These are phyloP conservation scores for Thalassiosira gravida DNA, from an alignment of 352 stramenopile genomes.

Conservation along the genomic window DNA sequence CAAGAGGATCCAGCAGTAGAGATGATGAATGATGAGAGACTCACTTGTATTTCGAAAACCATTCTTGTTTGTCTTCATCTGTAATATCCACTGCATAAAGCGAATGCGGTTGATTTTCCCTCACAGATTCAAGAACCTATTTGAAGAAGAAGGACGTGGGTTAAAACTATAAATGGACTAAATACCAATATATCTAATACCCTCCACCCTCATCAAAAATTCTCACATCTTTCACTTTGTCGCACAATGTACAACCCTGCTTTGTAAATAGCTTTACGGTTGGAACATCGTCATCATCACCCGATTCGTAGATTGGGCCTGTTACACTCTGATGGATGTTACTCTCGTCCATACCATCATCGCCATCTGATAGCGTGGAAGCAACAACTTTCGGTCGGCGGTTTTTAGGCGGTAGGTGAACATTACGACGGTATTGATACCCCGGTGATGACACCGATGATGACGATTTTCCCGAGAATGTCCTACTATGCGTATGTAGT, in stretches of 20 bases:
- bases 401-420: conserved; percentile 14
- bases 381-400: background rate
- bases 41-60: too few relatives aligned
- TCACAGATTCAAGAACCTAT: too few relatives aligned
- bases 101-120: too few relatives aligned
- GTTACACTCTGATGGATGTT: conserved; percentile 16
- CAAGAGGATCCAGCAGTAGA: too few relatives aligned
- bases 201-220: background rate
- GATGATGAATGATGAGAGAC: too few relatives aligned
- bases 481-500: background rate
- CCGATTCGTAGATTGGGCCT: conserved; percentile 34
- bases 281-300: conserved; percentile 6
- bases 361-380: background rate
- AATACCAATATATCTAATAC: background rate
- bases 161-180: too few relatives aligned
- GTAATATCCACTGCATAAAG: too few relatives aligned
- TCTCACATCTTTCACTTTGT: conserved; percentile 48
- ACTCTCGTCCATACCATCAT: conserved; percentile 1
- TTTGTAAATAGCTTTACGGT: conserved; percentile 42
- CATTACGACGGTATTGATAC: too few relatives aligned
- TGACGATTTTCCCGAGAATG: background rate
- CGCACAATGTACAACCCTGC: conserved; percentile 37
- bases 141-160: too few relatives aligned
- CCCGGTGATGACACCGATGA: too few relatives aligned
- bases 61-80: too few relatives aligned